Base-by-base conservation (phyloP, 2,329 filamentous ascomycete species). In the Dactylellina drechsleri region DNA sequence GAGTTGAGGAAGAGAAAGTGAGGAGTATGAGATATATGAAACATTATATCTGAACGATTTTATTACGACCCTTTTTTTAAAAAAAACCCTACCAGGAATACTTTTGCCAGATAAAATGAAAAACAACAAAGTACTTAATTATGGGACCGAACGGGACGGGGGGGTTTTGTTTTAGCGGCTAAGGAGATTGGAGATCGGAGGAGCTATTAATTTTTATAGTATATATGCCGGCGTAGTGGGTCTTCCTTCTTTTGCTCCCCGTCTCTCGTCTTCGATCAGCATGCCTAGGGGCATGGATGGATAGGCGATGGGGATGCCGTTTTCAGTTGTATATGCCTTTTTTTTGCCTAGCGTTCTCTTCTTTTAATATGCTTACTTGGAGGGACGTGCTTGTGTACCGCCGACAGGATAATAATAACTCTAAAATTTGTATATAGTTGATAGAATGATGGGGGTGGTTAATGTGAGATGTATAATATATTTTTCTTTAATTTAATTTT, bases 1-100 rank as follows among this genome's bases (percentile, higher is more conserved):
- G 58, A 64, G 31, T 2, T 52, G n/a, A 75, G 66, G 70, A 74
- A 74, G 62, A 53, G 47, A 31, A 56, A 66, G 52, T 74, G 61
- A 60, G 47, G 23, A 26, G 18, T 20, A 52, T 20, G 16, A 52
- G 47, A 47, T 15, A 47, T 5, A 52, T 6, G 20, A 18, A 23
- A 52, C 16, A 50, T 2, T 23, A 52, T 13, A 18, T 20, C 16
- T 1, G 13, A 36, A 36, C 10, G 31, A 36, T 36, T 10, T 23
- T 7, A 36, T 36, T 36, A 36, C 10, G 31, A 36, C 31, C 31
- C 6, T 10, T 36, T 36, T 36, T 36, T 28, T 28, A 28, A n/a
- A 23, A 23, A 23, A 23, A 2, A 4, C 23, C 31, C 31, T 36
- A 36, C 6, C 31, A 5, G 31, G 3, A 36, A 36, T 10, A 36